Evolutionary conservation across 129 eudicot genomes (phyloP).

Genomic region (Mikania micrantha): DNA sequence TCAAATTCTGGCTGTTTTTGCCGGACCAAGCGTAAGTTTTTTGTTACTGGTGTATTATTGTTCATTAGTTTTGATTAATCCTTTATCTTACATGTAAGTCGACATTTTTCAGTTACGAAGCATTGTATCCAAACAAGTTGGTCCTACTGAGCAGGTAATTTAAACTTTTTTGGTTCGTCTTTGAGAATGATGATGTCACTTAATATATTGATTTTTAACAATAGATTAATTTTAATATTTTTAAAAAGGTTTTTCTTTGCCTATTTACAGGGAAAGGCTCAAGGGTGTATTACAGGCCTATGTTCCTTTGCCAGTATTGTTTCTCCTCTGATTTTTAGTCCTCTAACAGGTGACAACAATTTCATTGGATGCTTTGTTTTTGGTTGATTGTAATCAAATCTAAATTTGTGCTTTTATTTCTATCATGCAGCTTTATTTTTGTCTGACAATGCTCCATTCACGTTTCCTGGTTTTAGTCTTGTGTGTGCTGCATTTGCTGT

Average conservation of each 20-base stretch:
- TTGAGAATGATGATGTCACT: background rate
- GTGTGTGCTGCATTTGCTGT: slow-evolving; percentile 56
- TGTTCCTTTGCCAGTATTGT: slow-evolving; percentile 63
- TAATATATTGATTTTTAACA: background rate
- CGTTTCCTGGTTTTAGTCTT: slow-evolving; percentile 84
- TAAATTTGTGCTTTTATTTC: background rate
- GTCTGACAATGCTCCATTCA: slow-evolving; percentile 71
- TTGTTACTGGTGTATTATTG: background rate
- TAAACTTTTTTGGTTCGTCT: background rate
- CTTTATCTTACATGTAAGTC: background rate
- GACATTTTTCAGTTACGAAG: slow-evolving; percentile 55
- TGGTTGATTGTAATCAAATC: background rate
- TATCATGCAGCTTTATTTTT: slow-evolving; percentile 60
- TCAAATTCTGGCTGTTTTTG: slow-evolving; percentile 51
- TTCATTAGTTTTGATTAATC: background rate
- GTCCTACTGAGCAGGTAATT: slow-evolving; percentile 78
- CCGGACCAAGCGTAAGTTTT: slow-evolving; percentile 68
- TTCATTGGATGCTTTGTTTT: background rate
- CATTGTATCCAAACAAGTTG: slow-evolving; percentile 87
- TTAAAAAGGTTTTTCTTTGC: background rate
- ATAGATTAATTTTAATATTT: background rate
- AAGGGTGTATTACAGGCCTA: slow-evolving; percentile 83
- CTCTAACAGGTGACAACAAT: slow-evolving; percentile 27
- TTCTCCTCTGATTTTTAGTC: slow-evolving; percentile 68
- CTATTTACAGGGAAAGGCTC: slow-evolving; percentile 59